These are phyloP conservation scores for Dendrobium catenatum DNA, from an alignment of 106 monocot genomes.

Conservation along the genomic window DNA sequence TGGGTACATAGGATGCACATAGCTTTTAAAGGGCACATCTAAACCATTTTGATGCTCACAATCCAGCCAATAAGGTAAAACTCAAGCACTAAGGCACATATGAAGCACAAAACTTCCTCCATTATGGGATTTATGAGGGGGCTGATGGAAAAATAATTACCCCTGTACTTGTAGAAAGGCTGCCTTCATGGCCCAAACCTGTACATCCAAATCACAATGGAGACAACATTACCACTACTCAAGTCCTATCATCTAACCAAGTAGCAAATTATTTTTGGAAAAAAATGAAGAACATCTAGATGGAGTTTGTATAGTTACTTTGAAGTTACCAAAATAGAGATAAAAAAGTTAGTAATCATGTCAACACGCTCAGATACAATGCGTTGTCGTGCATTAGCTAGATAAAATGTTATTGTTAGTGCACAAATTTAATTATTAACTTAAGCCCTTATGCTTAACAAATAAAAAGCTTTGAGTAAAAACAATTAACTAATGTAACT, in stretches of 20 bases:
- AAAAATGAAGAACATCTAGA: neutral
- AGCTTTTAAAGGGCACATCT: neutral
- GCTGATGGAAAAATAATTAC: no score
- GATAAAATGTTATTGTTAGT: constrained; percentile 13
- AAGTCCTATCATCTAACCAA: neutral
- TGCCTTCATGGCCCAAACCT: neutral
- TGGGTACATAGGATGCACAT: no score
- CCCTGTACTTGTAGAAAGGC: neutral
- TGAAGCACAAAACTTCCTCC: no score
- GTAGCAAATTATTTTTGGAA: neutral
- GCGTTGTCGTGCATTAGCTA: constrained; percentile 91
- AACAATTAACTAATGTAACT: neutral
- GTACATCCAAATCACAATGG: neutral
- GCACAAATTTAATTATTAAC: no score
- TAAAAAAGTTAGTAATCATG: constrained; percentile 78
- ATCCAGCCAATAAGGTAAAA: neutral
- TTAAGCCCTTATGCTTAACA: neutral
- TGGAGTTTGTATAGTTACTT: neutral
- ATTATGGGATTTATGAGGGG: no score
- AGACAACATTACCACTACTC: neutral
- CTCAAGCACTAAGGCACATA: neutral
- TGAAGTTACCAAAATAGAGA: constrained; percentile 87
- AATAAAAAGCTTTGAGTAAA: neutral
- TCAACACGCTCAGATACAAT: constrained; percentile 95
- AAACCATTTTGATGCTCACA: neutral